Conservation (phyloP, 371 early-diverging fungal species). For the Dinochytrium kinnereticum region DNA sequence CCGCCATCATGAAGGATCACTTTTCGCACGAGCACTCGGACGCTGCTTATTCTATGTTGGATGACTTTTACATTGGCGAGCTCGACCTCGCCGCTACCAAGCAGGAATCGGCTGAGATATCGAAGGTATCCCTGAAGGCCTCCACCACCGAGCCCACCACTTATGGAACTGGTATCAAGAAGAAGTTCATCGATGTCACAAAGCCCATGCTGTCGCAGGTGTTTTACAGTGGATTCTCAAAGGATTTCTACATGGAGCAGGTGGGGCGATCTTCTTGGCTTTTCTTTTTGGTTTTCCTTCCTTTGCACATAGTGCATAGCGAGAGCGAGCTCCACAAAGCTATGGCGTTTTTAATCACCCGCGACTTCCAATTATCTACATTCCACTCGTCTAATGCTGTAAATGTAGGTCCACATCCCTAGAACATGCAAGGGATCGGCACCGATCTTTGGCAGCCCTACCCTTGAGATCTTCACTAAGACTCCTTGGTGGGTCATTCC, state of each 20-base stretch:
- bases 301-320: too few species aligned
- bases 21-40: slow-evolving; percentile 81
- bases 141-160: slow-evolving; percentile 13
- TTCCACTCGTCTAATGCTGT: too few species aligned
- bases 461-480: slow-evolving; percentile 79
- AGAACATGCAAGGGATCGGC: slow-evolving; percentile 80
- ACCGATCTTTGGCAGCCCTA: slow-evolving; percentile 71
- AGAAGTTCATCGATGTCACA: slow-evolving; percentile 80
- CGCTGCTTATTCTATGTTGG: slow-evolving; percentile 83
- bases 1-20: slow-evolving; percentile 75
- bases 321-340: too few species aligned
- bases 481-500: slow-evolving; percentile 96
- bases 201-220: slow-evolving; percentile 87
- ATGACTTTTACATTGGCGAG: slow-evolving; percentile 77
- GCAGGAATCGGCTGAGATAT: background rate
- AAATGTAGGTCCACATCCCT: slow-evolving; percentile 87
- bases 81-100: slow-evolving; percentile 40
- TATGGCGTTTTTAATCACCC: too few species aligned
- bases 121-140: background rate
- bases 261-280: background rate
- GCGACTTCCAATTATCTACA: too few species aligned
- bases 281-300: background rate
- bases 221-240: slow-evolving; percentile 68
- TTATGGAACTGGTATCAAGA: slow-evolving; percentile 41
- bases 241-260: slow-evolving; percentile 84